A percentile compares a stretch with the other conserved stretches of the same genome.
Evolutionary conservation across 2,329 filamentous ascomycete species (phyloP).

Genomic region (Colletotrichum shisoi): DNA sequence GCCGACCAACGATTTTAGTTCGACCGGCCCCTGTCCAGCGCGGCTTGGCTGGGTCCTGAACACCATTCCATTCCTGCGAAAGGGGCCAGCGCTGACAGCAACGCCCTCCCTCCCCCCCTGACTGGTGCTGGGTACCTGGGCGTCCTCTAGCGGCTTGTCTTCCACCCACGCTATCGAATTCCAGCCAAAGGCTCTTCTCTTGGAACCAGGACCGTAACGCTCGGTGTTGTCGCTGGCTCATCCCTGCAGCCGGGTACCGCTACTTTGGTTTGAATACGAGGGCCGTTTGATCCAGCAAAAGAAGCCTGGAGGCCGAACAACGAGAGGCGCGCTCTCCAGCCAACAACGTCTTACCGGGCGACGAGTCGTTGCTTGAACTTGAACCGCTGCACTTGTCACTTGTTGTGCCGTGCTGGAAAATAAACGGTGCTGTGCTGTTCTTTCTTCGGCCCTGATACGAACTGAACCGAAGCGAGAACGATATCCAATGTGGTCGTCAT

Average conservation of each 20-base stretch:
- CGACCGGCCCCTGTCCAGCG: constrained; percentile 27
- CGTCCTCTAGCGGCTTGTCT: constrained; percentile 32
- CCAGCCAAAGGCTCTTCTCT: constrained; percentile 30
- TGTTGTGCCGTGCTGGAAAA: constrained; percentile 11
- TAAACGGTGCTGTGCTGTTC: neutral
- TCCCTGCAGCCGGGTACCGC: constrained; percentile 37
- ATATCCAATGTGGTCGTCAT: neutral
- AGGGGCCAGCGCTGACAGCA: constrained; percentile 4
- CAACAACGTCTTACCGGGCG: constrained; percentile 4
- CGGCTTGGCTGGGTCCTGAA: constrained; percentile 29
- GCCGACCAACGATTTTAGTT: constrained; percentile 23
- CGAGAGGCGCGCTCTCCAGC: neutral
- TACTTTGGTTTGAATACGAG: constrained; percentile 40
- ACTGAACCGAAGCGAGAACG: constrained; percentile 14
- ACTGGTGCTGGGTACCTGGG: constrained; percentile 29
- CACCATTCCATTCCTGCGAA: constrained; percentile 4
- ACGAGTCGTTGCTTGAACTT: constrained; percentile 7
- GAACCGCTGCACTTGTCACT: constrained; percentile 20
- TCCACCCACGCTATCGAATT: constrained; percentile 35
- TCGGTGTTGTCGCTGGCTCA: constrained; percentile 26
- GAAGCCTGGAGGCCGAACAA: constrained; percentile 3
- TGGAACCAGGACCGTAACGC: constrained; percentile 22
- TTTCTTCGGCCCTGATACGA: constrained; percentile 9
- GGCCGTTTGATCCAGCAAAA: constrained; percentile 24
- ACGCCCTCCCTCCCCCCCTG: constrained; percentile 1